These are phyloP conservation scores for Trypanosoma lewisi DNA, from an alignment of 208 protist species.

Conservation along the genomic window DNA sequence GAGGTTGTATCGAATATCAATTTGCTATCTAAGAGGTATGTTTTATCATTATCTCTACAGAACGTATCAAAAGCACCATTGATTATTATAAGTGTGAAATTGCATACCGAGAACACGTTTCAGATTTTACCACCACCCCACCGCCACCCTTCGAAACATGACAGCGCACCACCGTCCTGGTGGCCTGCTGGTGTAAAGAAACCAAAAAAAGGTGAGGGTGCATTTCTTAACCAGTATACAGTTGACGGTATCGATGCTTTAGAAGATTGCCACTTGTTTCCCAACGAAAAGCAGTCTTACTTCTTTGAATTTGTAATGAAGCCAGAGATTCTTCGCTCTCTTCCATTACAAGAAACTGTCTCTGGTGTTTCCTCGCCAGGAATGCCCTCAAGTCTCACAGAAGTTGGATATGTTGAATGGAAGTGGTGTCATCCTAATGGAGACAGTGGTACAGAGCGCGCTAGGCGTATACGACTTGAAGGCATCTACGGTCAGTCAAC, in stretches of 20 bases:
- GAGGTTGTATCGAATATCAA: slow-evolving; percentile 20
- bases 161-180: slow-evolving; percentile 7
- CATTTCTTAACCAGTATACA: slow-evolving; percentile 20
- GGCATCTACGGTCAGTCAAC: slow-evolving; percentile 27
- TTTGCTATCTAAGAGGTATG: slow-evolving; percentile 27
- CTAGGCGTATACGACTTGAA: slow-evolving; percentile 30
- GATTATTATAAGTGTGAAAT: slow-evolving; percentile 31
- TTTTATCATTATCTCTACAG: slow-evolving; percentile 37
- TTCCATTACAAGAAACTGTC: slow-evolving; percentile 16
- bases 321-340: slow-evolving; percentile 30
- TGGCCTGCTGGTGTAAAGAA: slow-evolving; percentile 9
- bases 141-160: neutral
- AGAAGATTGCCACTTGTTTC: slow-evolving; percentile 29
- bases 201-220: slow-evolving; percentile 1
- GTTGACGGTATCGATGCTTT: slow-evolving; percentile 17
- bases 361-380: neutral
- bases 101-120: slow-evolving; percentile 22
- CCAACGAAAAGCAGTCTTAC: slow-evolving; percentile 38
- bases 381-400: slow-evolving; percentile 19
- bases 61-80: slow-evolving; percentile 38
- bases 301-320: slow-evolving; percentile 37
- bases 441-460: slow-evolving; percentile 44
- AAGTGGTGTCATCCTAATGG: slow-evolving; percentile 48
- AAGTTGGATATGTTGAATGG: slow-evolving; percentile 55
- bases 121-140: slow-evolving; percentile 13